Evolutionary conservation across 495 filamentous ascomycete genomes (phyloP).

Genomic region (Venustampulla echinocandica): DNA sequence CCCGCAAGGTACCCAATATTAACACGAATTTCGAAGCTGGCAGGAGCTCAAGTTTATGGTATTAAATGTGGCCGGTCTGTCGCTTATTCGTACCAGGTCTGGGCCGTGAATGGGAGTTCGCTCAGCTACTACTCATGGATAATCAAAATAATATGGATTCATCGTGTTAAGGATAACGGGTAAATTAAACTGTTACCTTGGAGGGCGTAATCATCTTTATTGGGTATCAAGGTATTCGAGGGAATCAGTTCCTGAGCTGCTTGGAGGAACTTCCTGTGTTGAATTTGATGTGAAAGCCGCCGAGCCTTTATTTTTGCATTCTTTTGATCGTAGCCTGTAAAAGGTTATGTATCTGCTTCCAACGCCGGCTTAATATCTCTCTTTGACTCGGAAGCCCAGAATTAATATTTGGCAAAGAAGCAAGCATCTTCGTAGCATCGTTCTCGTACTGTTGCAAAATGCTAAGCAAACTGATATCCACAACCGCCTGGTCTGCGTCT

Average conservation of each 20-base stretch:
- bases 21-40: too few species aligned
- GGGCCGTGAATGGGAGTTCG: not conserved
- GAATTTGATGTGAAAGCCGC: too few species aligned
- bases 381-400: slow-evolving; percentile 12
- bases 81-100: not conserved
- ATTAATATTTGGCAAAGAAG: not conserved
- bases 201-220: not conserved
- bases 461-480: slow-evolving; percentile 12
- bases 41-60: too few species aligned
- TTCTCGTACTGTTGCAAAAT: slow-evolving; percentile 1
- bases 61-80: too few species aligned
- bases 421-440: slow-evolving; percentile 1
- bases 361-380: slow-evolving; percentile 13
- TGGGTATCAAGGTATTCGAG: not conserved
- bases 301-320: too few species aligned
- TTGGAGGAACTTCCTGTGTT: too few species aligned
- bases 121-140: not conserved
- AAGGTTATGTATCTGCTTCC: slow-evolving; percentile 17
- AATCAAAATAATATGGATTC: not conserved
- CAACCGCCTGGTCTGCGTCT: slow-evolving; percentile 11
- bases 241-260: too few species aligned
- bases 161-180: not conserved
- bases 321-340: too few species aligned
- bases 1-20: too few species aligned
- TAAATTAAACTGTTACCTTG: not conserved